Evolutionary conservation across 768 basidiomycete genomes (phyloP), one percentile per base, ranked within the genome.

Genomic region (Trametes villosa): DNA sequence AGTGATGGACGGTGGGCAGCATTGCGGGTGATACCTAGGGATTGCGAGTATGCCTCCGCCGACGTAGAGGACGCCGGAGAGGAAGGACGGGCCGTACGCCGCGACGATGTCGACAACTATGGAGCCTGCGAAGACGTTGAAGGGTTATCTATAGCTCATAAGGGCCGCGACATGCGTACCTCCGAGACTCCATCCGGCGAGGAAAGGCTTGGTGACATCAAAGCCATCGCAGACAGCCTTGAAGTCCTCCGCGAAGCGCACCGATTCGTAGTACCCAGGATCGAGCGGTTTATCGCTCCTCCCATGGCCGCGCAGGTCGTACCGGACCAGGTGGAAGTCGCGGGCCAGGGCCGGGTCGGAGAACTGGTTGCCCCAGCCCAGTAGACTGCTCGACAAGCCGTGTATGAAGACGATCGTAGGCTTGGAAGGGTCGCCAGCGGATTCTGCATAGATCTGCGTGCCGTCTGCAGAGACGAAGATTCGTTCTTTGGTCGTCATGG

Each of bases 351-450:
- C 22, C 7, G 64, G 60, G 54, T 78, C 72, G 3, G 59, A 53
- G 62, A 79, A 76, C 41, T 79, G 68, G 34, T 69, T 69, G 38
- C 78, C 78, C 63, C 75, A 80, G 4, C 71, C 72, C 17, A 65
- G 46, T 2, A 69, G 67, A 22, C 71, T 73, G 58, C 74, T 66
- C 5, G 68, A 65, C 49, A 81, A 66, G 1, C 79, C 79, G 62
- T 78, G 78, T n/a, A 78, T 65, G 60, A 80, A 79, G 33, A 80
- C 74, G 18, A 81, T 57, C 41, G 73, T 67, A 15, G 70, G 74
- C 42, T 76, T 76, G 9, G 59, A 55, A 3, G 71, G 71, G 57
- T 78, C 61, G 7, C 79, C 79, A 15, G 68, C 65, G 0, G 77
- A 74, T 45, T 76, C 71, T 2, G 77, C 77, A 42, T 70, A 78